Conservation (phyloP, 1,139 yeast genomes). For the Pichia sp. region DNA sequence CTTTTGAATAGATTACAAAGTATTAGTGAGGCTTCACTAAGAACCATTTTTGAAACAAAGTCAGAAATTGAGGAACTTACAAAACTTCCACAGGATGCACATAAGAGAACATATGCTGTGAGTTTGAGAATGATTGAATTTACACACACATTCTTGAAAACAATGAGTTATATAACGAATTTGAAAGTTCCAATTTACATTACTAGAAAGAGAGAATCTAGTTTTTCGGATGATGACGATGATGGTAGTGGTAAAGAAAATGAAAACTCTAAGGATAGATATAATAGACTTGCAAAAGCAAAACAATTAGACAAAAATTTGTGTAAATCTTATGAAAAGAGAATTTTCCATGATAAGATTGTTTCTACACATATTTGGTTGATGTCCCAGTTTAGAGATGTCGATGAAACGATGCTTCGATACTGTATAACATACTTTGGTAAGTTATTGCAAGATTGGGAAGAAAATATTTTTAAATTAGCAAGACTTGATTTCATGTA, state of each 20-base stretch:
- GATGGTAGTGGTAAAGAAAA: slow-evolving; percentile 12
- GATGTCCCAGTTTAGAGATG: slow-evolving; percentile 50
- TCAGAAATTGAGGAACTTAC: slow-evolving; percentile 54
- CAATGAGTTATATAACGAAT: slow-evolving; percentile 59
- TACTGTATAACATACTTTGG: slow-evolving; percentile 66
- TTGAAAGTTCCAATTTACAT: slow-evolving; percentile 55
- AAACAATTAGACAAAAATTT: slow-evolving; percentile 29
- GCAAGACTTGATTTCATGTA: slow-evolving; percentile 70
- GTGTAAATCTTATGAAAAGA: slow-evolving; percentile 18
- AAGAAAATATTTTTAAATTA: slow-evolving; percentile 53
- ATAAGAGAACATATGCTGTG: slow-evolving; percentile 57
- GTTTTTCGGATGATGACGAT: slow-evolving; percentile 7
- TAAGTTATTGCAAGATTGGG: slow-evolving; percentile 56
- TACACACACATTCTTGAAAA: slow-evolving; percentile 58
- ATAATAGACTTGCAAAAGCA: slow-evolving; percentile 13
- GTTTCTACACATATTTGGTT: slow-evolving; percentile 28
- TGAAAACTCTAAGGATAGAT: not conserved
- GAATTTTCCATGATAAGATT: slow-evolving; percentile 22
- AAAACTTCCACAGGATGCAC: slow-evolving; percentile 57
- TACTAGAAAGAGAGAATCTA: slow-evolving; percentile 31
- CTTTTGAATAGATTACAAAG: slow-evolving; percentile 42
- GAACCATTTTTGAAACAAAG: slow-evolving; percentile 54
- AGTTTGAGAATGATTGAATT: slow-evolving; percentile 58
- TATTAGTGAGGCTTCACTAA: slow-evolving; percentile 27
- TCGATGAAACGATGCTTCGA: slow-evolving; percentile 54